These are phyloP conservation scores for Solanum pennellii DNA, from an alignment of 257 asterid genomes.

Conservation along the genomic window DNA sequence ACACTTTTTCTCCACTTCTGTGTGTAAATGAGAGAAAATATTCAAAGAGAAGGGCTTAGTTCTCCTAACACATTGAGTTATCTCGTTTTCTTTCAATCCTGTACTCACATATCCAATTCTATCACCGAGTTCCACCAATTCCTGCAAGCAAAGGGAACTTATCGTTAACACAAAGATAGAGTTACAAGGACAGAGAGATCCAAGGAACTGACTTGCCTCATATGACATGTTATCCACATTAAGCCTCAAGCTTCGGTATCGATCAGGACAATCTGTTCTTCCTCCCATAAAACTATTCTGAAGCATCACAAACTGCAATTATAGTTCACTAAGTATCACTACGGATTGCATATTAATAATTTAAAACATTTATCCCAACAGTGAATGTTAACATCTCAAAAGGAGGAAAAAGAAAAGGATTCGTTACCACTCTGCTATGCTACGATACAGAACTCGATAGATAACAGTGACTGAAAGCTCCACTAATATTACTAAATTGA, in stretches of 20 bases:
- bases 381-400: not conserved
- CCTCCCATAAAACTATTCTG: conserved; percentile 59
- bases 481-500: not conserved
- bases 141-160: conserved; percentile 24
- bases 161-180: not conserved
- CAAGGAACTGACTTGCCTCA: conserved; percentile 34
- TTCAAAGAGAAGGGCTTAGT: conserved; percentile 12
- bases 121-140: conserved; percentile 77
- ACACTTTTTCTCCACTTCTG: conserved; percentile 53
- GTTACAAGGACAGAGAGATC: not conserved
- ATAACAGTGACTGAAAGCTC: not conserved
- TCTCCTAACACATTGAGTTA: conserved; percentile 46
- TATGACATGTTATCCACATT: conserved; percentile 72
- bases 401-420: not conserved
- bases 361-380: not conserved
- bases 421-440: not conserved
- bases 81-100: conserved; percentile 67
- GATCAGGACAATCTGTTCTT: conserved; percentile 35
- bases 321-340: not conserved
- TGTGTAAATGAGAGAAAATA: conserved; percentile 6
- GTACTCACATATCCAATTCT: conserved; percentile 76
- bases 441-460: not conserved
- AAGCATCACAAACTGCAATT: conserved; percentile 54
- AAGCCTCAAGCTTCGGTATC: conserved; percentile 59
- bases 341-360: not conserved